Base-by-base conservation (phyloP, 2,329 filamentous ascomycete species). In the Fusarium sacchari region DNA sequence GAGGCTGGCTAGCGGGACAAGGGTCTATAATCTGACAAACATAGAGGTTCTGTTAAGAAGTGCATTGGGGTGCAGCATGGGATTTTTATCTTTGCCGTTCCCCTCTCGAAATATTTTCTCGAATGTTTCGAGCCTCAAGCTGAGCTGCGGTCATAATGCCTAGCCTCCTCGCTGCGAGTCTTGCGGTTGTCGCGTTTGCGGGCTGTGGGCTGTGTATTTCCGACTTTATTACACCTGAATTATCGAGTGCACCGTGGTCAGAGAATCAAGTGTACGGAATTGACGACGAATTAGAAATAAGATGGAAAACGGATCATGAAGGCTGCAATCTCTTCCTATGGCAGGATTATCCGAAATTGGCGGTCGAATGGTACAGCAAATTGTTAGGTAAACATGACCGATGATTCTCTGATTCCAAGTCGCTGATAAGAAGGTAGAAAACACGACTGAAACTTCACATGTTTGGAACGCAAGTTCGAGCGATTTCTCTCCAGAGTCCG, bases 1-100 rank as follows among this genome's bases (percentile, higher is more conserved):
- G 42, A 59, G 39, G 62, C 46, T 62, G 47, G 65, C 9, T 55
- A 68, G 56, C 17, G 55, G 24, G 30, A 68, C 64, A 68, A 42
- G 64, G 55, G 24, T 42, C 40, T 53, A 34, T 14, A 39, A 22
- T 24, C 30, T 47, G n/a, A 63, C 64, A 53, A 59, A 34, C 13
- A 9, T 6, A 53, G 47, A 43, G 7, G 5, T 34, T 26, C 0
- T 22, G 20, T 24, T 22, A 42, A 20, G 14, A 49, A n/a, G 30
- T 13, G 18, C 17, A 32, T 24, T 36, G n/a, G 40, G 46, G 47
- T 46, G 46, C 36, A 55, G 34, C 46, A 60, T 34, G 34, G 7
- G 4, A 8, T 3, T 37, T 32, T 34, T 26, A 17, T 43, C 17
- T 12, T 28, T 34, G 3, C 12, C 7, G 6, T 46, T 49, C 46